These are phyloP conservation scores for Tritrichomonas musculus DNA, from an alignment of 208 protist species.

Conservation along the genomic window DNA sequence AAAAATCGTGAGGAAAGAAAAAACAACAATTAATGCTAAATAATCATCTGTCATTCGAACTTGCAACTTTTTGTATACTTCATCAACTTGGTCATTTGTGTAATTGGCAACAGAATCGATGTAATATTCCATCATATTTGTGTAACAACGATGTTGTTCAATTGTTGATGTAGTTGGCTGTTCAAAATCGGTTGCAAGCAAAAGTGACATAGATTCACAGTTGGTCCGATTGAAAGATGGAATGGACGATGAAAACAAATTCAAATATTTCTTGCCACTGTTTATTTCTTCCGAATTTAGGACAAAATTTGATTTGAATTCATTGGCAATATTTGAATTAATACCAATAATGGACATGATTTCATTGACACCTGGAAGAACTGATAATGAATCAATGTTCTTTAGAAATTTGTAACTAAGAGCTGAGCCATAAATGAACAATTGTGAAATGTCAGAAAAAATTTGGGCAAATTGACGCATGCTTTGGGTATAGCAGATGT, in stretches of 20 bases:
- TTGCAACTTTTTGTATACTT: background rate
- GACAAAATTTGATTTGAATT: background rate
- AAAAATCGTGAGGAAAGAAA: background rate
- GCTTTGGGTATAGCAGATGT: background rate
- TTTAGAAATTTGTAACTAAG: background rate
- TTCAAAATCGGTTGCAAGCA: background rate
- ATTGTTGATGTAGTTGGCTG: background rate
- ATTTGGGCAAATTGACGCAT: background rate
- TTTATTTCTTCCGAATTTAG: background rate
- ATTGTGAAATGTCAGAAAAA: background rate
- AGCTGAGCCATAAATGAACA: background rate
- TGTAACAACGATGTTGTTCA: background rate
- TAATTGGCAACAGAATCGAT: background rate
- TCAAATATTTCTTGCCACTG: background rate
- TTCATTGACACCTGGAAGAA: background rate
- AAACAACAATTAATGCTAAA: background rate
- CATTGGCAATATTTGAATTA: background rate
- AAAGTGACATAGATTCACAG: background rate
- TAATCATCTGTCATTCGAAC: background rate
- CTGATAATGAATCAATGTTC: background rate
- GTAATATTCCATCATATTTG: background rate
- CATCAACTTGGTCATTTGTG: background rate
- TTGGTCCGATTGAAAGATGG: background rate
- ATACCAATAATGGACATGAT: background rate
- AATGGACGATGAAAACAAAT: background rate